Percentiles rank a stretch among this genome's conserved stretches.
phyloP scores from a whole-genome alignment of 768 basidiomycete genomes.

The Xerocomellus chrysenteron region DNA sequence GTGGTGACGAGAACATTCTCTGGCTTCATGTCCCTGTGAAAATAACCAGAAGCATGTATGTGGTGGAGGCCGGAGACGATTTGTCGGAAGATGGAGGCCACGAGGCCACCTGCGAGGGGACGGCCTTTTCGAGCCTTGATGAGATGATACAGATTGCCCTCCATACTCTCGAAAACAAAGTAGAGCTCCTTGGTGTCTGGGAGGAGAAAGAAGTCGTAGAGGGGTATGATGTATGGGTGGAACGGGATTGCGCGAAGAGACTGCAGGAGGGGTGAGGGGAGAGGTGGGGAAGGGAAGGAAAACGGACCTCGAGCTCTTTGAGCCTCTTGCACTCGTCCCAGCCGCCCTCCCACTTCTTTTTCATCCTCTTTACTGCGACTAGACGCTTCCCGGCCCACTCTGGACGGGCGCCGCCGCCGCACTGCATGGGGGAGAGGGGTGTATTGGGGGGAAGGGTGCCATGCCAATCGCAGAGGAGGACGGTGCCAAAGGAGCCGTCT shows the following conservation, averaged over 20 bases:
- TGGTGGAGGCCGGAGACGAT: constrained; percentile 89
- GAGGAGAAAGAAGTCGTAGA: constrained; percentile 99
- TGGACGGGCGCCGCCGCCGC: constrained; percentile 85
- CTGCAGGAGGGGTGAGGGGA: constrained; percentile 41
- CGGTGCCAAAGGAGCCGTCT: constrained; percentile 97
- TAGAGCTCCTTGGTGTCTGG: constrained; percentile 95
- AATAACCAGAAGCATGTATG: constrained; percentile 90
- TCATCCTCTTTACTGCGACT: constrained; percentile 98
- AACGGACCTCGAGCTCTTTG: constrained; percentile 90
- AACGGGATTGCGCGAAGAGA: constrained; percentile 92
- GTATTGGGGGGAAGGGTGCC: constrained; percentile 90
- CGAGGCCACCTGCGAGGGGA: constrained; percentile 93
- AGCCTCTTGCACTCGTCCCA: constrained; percentile 96
- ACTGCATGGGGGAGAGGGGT: constrained; percentile 92
- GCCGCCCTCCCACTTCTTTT: constrained; percentile 94
- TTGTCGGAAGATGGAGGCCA: constrained; percentile 92
- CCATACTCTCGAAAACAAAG: constrained; percentile 99
- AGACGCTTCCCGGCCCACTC: constrained; percentile 94
- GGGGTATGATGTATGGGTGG: constrained; percentile 96
- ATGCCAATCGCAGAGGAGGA: constrained; percentile 99
- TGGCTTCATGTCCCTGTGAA: constrained; percentile 99
- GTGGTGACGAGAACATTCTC: constrained; percentile 99
- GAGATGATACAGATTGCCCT: constrained; percentile 98
- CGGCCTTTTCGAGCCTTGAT: constrained; percentile 96
- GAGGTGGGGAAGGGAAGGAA: constrained; percentile 12